A percentile compares a stretch with the other conserved stretches of the same genome.
Evolutionary conservation across 495 filamentous ascomycete species (phyloP).

Genomic region (Aspergillus asperescens): DNA sequence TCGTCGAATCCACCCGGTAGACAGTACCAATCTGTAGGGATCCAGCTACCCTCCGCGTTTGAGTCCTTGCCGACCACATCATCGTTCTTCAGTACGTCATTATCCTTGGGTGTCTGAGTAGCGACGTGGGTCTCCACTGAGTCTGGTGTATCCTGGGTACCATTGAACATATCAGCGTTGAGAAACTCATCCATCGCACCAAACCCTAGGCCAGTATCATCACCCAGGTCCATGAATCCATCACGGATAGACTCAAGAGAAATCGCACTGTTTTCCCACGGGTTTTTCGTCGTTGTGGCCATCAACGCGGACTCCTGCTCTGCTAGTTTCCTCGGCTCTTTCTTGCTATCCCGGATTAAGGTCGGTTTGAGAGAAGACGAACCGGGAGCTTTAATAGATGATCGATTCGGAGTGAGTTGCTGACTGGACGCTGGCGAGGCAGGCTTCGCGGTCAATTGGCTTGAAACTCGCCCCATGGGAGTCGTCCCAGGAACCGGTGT

Average conservation of each 20-base stretch:
- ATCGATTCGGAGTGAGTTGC: constrained; percentile 38
- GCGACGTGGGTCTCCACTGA: constrained; percentile 32
- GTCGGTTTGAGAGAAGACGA: constrained; percentile 27
- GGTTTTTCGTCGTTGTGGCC: constrained; percentile 30
- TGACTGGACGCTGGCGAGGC: constrained; percentile 40
- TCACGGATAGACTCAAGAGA: constrained; percentile 41
- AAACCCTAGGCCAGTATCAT: constrained; percentile 27
- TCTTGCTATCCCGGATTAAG: constrained; percentile 27
- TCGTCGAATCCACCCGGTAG: constrained; percentile 25
- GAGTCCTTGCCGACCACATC: constrained; percentile 19
- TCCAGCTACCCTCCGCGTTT: constrained; percentile 27
- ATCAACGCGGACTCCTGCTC: constrained; percentile 13
- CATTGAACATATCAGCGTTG: constrained; percentile 40
- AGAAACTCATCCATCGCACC: constrained; percentile 40
- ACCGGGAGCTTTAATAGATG: constrained; percentile 26
- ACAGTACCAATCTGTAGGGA: constrained; percentile 31
- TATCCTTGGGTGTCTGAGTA: constrained; percentile 38
- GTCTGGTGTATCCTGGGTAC: constrained; percentile 40
- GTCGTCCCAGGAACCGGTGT: constrained; percentile 39
- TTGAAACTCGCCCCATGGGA: constrained; percentile 38
- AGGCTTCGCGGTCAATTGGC: constrained; percentile 34
- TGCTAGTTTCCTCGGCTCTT: constrained; percentile 24
- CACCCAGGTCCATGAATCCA: constrained; percentile 33
- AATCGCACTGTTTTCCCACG: constrained; percentile 41
- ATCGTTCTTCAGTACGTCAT: constrained; percentile 16